Evolutionary conservation across 2,329 filamentous ascomycete species (phyloP).

Genomic region (Calonectria naviculata): DNA sequence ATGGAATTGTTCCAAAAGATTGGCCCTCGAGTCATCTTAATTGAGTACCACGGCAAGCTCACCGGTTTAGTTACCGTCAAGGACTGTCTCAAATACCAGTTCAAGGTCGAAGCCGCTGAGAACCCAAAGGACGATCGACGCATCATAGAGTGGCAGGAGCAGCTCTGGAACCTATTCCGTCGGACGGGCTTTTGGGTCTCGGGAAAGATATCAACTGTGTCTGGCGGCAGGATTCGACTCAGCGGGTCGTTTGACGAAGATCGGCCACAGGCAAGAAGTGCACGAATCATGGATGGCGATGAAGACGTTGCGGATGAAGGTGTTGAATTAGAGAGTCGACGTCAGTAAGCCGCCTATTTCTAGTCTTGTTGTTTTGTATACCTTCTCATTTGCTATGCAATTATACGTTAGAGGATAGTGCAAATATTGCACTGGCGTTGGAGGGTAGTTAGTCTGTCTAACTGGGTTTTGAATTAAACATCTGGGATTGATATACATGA

Average conservation of each 20-base stretch:
- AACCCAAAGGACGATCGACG: constrained; percentile 71
- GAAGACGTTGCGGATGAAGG: constrained; percentile 54
- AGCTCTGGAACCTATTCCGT: constrained; percentile 70
- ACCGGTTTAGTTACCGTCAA: constrained; percentile 93
- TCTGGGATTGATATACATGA: neutral
- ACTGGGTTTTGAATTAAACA: constrained; percentile 19
- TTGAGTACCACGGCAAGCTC: constrained; percentile 88
- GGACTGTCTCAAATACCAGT: constrained; percentile 96
- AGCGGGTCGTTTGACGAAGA: constrained; percentile 51
- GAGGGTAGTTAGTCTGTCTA: constrained; percentile 24
- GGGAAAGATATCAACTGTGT: constrained; percentile 62
- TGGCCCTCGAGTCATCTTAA: constrained; percentile 90
- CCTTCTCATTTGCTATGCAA: constrained; percentile 17
- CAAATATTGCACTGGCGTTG: constrained; percentile 36
- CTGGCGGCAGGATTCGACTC: constrained; percentile 68
- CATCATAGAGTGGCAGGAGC: constrained; percentile 69
- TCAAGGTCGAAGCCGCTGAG: constrained; percentile 91
- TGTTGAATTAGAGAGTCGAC: constrained; percentile 56
- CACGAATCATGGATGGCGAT: constrained; percentile 55
- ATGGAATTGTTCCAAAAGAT: constrained; percentile 99
- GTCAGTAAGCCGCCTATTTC: constrained; percentile 19
- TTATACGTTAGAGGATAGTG: constrained; percentile 31
- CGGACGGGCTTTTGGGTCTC: constrained; percentile 68
- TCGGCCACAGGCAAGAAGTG: constrained; percentile 56
- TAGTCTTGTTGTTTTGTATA: neutral